Evolutionary conservation across 352 stramenopile species (phyloP), one percentile per base, ranked within the genome.

Genomic region (Pythium aquatile): DNA sequence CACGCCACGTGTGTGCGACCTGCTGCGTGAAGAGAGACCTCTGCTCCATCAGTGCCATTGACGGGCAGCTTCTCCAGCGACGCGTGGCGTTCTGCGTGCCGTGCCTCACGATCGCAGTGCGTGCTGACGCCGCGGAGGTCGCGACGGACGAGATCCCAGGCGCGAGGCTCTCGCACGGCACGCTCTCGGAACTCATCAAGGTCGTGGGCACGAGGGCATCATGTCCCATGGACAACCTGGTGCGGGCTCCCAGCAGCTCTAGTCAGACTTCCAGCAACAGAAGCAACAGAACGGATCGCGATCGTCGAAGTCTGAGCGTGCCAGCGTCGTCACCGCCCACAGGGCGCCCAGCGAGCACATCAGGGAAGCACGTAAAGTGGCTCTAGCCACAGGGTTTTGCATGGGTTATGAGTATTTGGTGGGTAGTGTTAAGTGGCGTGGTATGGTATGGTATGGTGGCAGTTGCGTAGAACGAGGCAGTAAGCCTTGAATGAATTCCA

Each of bases 1-100:
- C 46, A 3, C 55, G 60, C 11, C n/a, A 42, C 17, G 55, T 72
- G 29, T 72, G 66, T 42, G 16, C 53, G 17, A 55, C 30, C 46
- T 72, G 66, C 56, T 55, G 66, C 60, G 66, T 72, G 48, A 44
- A 65, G 42, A 55, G 66, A 13, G 66, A 68, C 1, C 55, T 72
- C 14, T 65, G 48, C 33, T 57, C 49, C 9, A 60, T 72, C 40
- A 37, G 24, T 5, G 14, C 30, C 1, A 28, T 17, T 13, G 13
- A 47, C 4, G 17, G 5, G 46, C 46, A 47, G 33, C 60, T 72
- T 4, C 5, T 58, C 13, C 1, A 44, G 40, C 20, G 35, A 6
- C 66, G 66, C 32, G 57, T 68, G 20, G 29, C 59, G 10, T 60
- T 68, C 49, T 72, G 66, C 16, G 66, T 72, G 37, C 66, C 66